Evolutionary conservation across 345 rosid species (phyloP).

Genomic region (Clausena lansium): DNA sequence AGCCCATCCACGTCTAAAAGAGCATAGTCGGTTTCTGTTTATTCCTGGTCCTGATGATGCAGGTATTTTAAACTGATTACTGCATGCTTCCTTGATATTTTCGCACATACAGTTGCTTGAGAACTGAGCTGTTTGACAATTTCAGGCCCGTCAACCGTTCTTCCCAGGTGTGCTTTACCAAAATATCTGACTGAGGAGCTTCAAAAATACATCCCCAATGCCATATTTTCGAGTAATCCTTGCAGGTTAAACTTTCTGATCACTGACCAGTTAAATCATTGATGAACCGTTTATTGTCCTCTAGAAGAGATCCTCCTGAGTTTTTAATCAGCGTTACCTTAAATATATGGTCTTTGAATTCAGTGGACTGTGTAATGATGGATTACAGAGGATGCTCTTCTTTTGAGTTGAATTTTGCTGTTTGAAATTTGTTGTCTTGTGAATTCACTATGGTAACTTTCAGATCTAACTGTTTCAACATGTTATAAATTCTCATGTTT

Average conservation of each 20-base stretch:
- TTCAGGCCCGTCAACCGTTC: constrained; percentile 83
- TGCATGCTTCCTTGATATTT: constrained; percentile 1
- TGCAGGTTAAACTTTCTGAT: constrained; percentile 66
- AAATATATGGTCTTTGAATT: constrained; percentile 2
- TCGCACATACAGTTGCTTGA: not conserved
- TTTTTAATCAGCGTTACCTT: not conserved
- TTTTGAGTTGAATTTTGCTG: not conserved
- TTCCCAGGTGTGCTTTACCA: constrained; percentile 82
- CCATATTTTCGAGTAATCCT: constrained; percentile 88
- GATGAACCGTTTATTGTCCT: not conserved
- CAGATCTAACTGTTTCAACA: constrained; percentile 10
- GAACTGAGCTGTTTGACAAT: constrained; percentile 17
- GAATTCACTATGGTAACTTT: not conserved
- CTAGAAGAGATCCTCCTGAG: not conserved
- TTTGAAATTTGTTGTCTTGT: constrained; percentile 4
- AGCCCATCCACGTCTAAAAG: constrained; percentile 73
- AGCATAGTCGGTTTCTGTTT: constrained; percentile 75
- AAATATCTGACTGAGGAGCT: constrained; percentile 76
- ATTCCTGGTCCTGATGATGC: constrained; percentile 94
- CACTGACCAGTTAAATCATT: not conserved
- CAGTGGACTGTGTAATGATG: not conserved
- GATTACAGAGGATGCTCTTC: not conserved
- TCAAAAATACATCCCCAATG: constrained; percentile 59
- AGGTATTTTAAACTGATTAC: constrained; percentile 42
- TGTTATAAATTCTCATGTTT: constrained; percentile 9